Evolutionary conservation across 352 stramenopile genomes (phyloP), one percentile per base, ranked within the genome.

Genomic region (Phytophthora sansomeana): DNA sequence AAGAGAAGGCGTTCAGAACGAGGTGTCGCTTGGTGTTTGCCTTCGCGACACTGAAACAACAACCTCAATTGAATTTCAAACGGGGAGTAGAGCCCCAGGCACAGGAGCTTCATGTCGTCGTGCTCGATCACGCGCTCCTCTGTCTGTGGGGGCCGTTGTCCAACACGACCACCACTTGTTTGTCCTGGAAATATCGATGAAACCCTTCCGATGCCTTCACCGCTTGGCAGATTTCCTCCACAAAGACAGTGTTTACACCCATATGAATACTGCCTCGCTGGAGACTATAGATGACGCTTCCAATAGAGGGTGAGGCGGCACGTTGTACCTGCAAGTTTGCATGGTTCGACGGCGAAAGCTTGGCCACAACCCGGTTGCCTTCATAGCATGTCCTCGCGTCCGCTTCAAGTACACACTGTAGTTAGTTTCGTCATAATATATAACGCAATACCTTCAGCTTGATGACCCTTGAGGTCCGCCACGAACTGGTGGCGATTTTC

Each of bases 11-110:
- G n/a, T 26, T n/a, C 16, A 46, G 19, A n/a, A 21, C 42, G 5
- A 41, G 21, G 4, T 46, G 5, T 2, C 10, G 1, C 41, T 62
- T 62, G 19, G 53, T 62, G 17, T 16, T 5, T 4, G 54, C 9
- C 21, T 62, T 53, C 17, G 53, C 5, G 2, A 62, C 54, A 14
- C 41, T 47, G 9, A 62, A 53, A 10, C n/a, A 55, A n/a, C n/a
- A 4, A 38, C 36, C 24, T 58, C 58, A 33, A 66, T 64, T 1
- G 53, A 47, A 24, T 69, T 64, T 11, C 52, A 55, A 43, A 63
- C 59, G 4, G 61, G 16, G 19, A 47, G 29, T 63, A 69, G 3
- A 47, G 42, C 0, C 30, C 62, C 13, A 64, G 7, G 3, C 47
- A 30, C 21, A 64, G 33, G 28, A 57, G n/a, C 19, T 59, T 21